A percentile compares a stretch with the other conserved stretches of the same genome.
Conservation (phyloP, 2,329 filamentous ascomycete species). For the Dactylellina cionopaga region DNA sequence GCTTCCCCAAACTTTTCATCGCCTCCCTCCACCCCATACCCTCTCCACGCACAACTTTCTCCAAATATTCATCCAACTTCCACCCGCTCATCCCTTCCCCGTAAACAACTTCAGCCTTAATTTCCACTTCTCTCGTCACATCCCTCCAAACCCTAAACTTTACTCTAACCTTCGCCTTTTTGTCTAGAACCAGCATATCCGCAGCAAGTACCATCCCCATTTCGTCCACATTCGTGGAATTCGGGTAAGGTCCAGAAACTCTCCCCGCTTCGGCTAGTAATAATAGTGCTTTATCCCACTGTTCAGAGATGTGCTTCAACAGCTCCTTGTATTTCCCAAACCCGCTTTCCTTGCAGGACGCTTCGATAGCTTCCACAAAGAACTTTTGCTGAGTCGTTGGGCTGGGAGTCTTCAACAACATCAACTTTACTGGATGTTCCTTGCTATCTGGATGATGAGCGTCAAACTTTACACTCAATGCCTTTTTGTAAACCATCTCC, state of each 20-base stretch:
- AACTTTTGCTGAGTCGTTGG: constrained; percentile 33
- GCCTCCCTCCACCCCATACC: constrained; percentile 45
- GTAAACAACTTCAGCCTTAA: constrained; percentile 75
- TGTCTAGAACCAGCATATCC: constrained; percentile 72
- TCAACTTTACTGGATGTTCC: constrained; percentile 17
- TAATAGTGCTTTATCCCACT: constrained; percentile 73
- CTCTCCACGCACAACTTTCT: constrained; percentile 60
- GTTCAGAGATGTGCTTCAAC: constrained; percentile 70
- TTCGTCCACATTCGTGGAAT: constrained; percentile 72
- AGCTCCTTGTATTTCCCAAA: constrained; percentile 67
- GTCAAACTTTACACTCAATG: constrained; percentile 23
- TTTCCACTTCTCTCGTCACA: constrained; percentile 67
- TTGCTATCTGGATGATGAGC: constrained; percentile 23
- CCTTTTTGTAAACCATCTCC: constrained; percentile 72
- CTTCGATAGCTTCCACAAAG: constrained; percentile 59
- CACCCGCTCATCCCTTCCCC: constrained; percentile 79
- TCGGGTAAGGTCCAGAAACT: constrained; percentile 73
- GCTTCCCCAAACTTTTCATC: constrained; percentile 37
- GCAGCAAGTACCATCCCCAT: constrained; percentile 70
- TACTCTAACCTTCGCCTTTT: constrained; percentile 74
- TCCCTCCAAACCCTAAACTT: constrained; percentile 65
- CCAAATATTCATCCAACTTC: constrained; percentile 78
- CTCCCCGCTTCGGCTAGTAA: constrained; percentile 71
- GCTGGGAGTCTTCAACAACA: constrained; percentile 12
- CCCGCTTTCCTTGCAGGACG: constrained; percentile 71